phyloP scores from a whole-genome alignment of 2,329 filamentous ascomycete species.

The Colletotrichum sublineola region DNA sequence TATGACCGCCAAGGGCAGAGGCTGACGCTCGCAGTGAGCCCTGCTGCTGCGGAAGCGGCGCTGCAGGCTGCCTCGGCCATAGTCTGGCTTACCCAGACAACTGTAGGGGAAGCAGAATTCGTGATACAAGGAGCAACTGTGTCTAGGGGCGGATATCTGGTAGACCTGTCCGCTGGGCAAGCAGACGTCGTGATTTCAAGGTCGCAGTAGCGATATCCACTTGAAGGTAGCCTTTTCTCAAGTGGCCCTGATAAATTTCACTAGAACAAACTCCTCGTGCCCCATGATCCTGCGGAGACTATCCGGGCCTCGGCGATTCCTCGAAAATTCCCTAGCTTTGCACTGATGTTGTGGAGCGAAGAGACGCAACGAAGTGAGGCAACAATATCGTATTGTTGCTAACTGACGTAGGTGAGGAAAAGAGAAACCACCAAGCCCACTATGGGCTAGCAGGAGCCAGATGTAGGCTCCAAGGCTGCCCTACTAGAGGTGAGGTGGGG shows the following conservation, averaged over 20 bases:
- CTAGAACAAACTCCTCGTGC: background rate
- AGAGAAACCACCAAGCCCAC: too few species aligned
- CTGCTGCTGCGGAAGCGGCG: slow-evolving; percentile 15
- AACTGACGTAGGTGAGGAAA: too few species aligned
- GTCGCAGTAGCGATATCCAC: background rate
- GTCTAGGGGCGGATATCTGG: slow-evolving; percentile 25
- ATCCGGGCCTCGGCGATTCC: too few species aligned
- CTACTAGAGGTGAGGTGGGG: too few species aligned
- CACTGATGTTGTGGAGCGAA: background rate
- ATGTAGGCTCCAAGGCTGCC: too few species aligned
- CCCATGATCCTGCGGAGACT: background rate
- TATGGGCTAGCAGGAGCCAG: too few species aligned
- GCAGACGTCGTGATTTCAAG: slow-evolving; percentile 16
- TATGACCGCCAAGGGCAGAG: slow-evolving; percentile 23
- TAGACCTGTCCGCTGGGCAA: slow-evolving; percentile 25
- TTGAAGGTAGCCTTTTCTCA: too few species aligned
- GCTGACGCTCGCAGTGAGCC: slow-evolving; percentile 9
- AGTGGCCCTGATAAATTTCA: background rate
- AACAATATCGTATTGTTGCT: too few species aligned
- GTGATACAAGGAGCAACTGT: background rate
- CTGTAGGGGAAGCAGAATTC: background rate
- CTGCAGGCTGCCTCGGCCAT: slow-evolving; percentile 22
- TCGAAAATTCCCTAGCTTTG: background rate
- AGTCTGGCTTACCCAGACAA: slow-evolving; percentile 30
- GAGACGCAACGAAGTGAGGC: too few species aligned